Percentiles rank a stretch among this genome's conserved stretches.
Evolutionary conservation across 179 eudicot species (phyloP).

Genomic region (Pouteria campechiana): DNA sequence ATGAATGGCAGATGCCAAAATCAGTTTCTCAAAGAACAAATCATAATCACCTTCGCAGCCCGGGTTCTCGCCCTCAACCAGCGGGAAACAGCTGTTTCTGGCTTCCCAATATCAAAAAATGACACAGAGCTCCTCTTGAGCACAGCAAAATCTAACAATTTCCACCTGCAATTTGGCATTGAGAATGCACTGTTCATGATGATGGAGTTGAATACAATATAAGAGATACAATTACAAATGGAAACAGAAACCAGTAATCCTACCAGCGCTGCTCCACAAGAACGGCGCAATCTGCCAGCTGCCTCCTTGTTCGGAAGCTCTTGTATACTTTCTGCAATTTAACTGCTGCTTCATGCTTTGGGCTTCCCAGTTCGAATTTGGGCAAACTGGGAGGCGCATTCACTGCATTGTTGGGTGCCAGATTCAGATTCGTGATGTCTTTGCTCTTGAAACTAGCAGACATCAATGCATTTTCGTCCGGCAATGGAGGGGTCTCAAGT

Average conservation of each 20-base stretch:
- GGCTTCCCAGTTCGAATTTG: too few species aligned
- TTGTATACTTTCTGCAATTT: slow-evolving; percentile 75
- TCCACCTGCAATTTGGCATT: slow-evolving; percentile 72
- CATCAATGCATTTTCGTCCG: slow-evolving; percentile 6
- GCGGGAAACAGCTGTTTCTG: slow-evolving; percentile 59
- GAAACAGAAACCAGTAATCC: neutral
- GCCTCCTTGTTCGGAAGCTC: slow-evolving; percentile 74
- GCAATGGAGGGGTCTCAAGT: slow-evolving; percentile 6
- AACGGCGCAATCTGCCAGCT: slow-evolving; percentile 88
- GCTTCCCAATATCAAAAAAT: slow-evolving; percentile 66
- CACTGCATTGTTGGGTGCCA: too few species aligned
- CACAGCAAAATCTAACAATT: slow-evolving; percentile 67
- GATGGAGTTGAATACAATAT: neutral
- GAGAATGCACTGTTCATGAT: too few species aligned
- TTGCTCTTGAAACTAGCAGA: slow-evolving; percentile 1
- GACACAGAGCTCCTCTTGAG: slow-evolving; percentile 75
- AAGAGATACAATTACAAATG: too few species aligned
- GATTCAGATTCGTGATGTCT: slow-evolving; percentile 1
- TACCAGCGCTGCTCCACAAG: slow-evolving; percentile 88
- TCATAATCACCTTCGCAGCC: slow-evolving; percentile 60
- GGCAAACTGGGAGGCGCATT: too few species aligned
- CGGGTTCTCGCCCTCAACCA: slow-evolving; percentile 77
- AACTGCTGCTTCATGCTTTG: too few species aligned
- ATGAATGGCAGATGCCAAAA: too few species aligned
- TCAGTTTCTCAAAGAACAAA: neutral